Base-by-base conservation (phyloP, 306 rosid genomes). In the Rosa rugosa region DNA sequence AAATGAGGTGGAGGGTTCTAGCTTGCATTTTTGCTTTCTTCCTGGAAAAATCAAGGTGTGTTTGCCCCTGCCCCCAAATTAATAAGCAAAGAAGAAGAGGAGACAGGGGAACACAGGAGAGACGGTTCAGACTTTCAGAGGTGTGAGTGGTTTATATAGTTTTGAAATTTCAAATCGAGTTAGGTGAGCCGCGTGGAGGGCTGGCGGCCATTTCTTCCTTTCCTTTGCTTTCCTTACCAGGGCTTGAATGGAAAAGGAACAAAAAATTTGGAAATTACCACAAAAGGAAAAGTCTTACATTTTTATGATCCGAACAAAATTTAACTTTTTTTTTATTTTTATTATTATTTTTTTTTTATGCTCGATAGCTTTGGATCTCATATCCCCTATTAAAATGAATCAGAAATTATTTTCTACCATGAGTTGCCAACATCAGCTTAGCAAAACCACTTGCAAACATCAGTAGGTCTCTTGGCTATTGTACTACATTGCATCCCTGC, bases 11-110 rank as follows among this genome's bases (percentile, higher is more conserved):
- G 56, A 42, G 71, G 71, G 84, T 44, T 81, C 80, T 68, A 77
- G 71, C 20, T 46, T 81, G 83, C 90, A 89, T 87, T 71, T 54
- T 75, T 20, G 3, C 8, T 2, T 25, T 59, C 23, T 9, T 59
- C 20, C 69, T 63, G 69, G 10, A 27, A 63, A 63, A 63, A 8
- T 5, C 5, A 8, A 6, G 22, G 63, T n/a, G 63, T 27, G 34
- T 2, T 31, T 31, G 2, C 36, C 36, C 36, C 36, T 8, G 64
- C 63, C 64, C 64, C 44, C 5, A n/a, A 25, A n/a, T 31, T 2
- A 31, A 2, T 31, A 38, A n/a, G 23, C 16, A 41, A 42, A 44
- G 46, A 41, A 69, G 11, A 20, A 14, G 66, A 47, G 44, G 63
- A 44, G 69, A 22, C 66, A 36, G 6, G 31, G 4, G 18, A 1